A percentile compares a stretch with the other conserved stretches of the same genome.
Conservation (phyloP, 495 filamentous ascomycete species). For the Podospora didyma region DNA sequence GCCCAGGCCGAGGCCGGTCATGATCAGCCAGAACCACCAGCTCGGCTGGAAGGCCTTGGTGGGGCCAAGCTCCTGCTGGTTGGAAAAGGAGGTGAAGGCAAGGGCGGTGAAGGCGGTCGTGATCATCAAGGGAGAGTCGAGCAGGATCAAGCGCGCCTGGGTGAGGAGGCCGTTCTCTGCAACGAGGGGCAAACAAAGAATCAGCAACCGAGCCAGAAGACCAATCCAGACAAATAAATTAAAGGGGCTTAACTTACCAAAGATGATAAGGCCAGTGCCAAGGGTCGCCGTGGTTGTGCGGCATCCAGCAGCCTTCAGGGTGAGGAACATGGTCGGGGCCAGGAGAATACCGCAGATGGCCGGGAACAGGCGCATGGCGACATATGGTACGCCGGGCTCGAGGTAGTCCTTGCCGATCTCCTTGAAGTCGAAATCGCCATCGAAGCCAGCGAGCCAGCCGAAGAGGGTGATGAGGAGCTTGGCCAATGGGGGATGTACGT, state of each 20-base stretch:
- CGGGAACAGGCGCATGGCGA: constrained; percentile 92
- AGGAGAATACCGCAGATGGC: constrained; percentile 82
- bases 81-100: constrained; percentile 88
- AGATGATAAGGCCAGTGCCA: constrained; percentile 82
- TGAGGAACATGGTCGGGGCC: constrained; percentile 89
- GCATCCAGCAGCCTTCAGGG: constrained; percentile 86
- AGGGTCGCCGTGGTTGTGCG: constrained; percentile 76
- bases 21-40: constrained; percentile 97
- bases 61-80: constrained; percentile 92
- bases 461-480: constrained; percentile 94
- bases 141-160: constrained; percentile 89
- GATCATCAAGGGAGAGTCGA: constrained; percentile 91
- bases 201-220: constrained; percentile 1
- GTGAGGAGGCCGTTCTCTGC: constrained; percentile 92
- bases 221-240: not conserved
- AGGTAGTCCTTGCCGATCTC: constrained; percentile 99
- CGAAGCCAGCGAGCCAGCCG: constrained; percentile 91
- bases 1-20: constrained; percentile 82
- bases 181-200: too few species aligned
- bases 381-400: constrained; percentile 91
- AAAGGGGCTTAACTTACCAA: constrained; percentile 55
- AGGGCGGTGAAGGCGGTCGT: constrained; percentile 91
- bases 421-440: constrained; percentile 97
- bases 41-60: constrained; percentile 75
- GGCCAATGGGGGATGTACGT: constrained; percentile 95